Percentiles rank a stretch among this genome's conserved stretches.
phyloP scores from a whole-genome alignment of 1,284 basidiomycete genomes.

The Ceratobasidium sp. region DNA sequence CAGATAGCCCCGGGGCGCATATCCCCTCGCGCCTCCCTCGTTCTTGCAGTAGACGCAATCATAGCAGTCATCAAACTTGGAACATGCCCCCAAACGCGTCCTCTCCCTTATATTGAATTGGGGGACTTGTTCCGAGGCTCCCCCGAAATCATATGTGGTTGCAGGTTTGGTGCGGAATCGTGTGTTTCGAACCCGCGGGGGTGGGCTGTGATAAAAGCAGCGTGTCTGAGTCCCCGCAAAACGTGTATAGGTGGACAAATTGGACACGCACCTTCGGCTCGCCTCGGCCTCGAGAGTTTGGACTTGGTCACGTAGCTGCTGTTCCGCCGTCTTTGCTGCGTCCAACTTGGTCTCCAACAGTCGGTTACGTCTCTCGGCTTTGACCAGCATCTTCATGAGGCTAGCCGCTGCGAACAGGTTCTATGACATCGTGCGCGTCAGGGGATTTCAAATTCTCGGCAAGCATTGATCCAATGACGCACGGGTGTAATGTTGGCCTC shows the following conservation, averaged over 20 bases:
- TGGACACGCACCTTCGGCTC: slow-evolving; percentile 3
- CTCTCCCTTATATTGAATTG: not conserved
- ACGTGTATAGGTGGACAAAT: not conserved
- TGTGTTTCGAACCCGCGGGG: not conserved
- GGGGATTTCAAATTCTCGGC: not conserved
- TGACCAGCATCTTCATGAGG: slow-evolving; percentile 16
- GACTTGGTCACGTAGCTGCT: slow-evolving; percentile 5
- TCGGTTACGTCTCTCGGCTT: slow-evolving; percentile 1
- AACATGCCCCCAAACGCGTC: not conserved
- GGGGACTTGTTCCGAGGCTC: not conserved
- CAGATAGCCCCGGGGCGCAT: not conserved
- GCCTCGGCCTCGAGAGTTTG: slow-evolving; percentile 10
- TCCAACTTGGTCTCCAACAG: slow-evolving; percentile 9
- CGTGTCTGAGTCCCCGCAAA: not conserved
- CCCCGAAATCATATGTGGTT: not conserved
- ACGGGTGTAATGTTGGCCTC: slow-evolving; percentile 6
- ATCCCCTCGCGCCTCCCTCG: slow-evolving; percentile 4
- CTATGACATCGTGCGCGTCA: not conserved
- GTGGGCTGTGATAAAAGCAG: not conserved
- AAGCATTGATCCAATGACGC: not conserved
- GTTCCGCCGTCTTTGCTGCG: not conserved
- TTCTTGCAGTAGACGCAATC: slow-evolving; percentile 21
- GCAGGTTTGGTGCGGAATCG: not conserved
- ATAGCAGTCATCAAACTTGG: slow-evolving; percentile 3
- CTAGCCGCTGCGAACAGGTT: slow-evolving; percentile 4